Evolutionary conservation across 352 stramenopile genomes (phyloP), one percentile per base, ranked within the genome.

Genomic region (Thalassiosira exigua): DNA sequence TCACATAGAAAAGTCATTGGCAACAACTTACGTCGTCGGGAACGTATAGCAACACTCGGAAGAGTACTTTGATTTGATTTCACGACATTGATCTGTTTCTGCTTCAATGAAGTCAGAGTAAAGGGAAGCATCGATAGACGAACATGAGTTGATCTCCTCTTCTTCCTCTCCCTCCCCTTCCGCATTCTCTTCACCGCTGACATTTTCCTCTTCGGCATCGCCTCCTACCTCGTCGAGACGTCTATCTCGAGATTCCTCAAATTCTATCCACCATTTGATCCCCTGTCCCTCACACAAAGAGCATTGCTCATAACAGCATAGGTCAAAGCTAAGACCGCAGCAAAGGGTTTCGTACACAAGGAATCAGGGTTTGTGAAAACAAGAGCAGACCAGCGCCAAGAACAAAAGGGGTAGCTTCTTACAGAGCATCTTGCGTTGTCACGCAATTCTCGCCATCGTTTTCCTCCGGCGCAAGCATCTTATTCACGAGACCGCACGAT

Each of bases 231-330:
- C 69, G 3, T 66, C 22, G 53, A 73, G 59, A 32, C 12, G 19
- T 50, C 21, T 29, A 17, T 73, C 62, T 58, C 60, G 52, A 12
- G 48, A 17, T 4, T 71, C 52, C 1, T 87, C 79, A 57, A 87
- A 87, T 62, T 87, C 79, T 27, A 87, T 36, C 80, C 80, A 87
- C 80, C 80, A 87, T 42, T 83, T 83, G 1, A 87, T 33, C 32
- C 74, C 80, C 26, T 81, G 21, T 29, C 74, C 80, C 42, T 81
- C 73, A 19, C 80, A 87, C 27, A 87, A 59, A 41, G 33, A 73
- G 29, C 80, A 87, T 42, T 83, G 74, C 7, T 42, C 22, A 17
- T 87, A 87, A 30, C 80, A 87, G 29, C 80, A 87, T 21, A 29
- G n/a, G 52, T 44, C 7, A 44, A 14, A 44, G 36, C 7, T 7